phyloP scores from a whole-genome alignment of 305 asterid genomes.

The Caryopteris hybrid region DNA sequence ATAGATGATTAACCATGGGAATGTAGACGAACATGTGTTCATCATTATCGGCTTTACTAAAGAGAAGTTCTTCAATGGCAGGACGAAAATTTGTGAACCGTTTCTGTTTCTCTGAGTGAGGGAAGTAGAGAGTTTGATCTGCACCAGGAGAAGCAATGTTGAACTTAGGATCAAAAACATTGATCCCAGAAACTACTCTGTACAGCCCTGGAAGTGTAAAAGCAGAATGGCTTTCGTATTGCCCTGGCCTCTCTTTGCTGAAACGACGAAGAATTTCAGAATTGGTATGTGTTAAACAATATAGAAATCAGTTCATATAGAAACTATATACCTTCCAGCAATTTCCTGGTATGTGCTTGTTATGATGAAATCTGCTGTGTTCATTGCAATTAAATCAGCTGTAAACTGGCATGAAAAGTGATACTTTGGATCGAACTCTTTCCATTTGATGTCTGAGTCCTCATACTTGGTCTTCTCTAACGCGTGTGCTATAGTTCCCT shows the following conservation, averaged over 20 bases:
- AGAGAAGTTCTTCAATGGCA: conserved; percentile 79
- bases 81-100: conserved; percentile 51
- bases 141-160: conserved; percentile 93
- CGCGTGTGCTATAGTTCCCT: conserved; percentile 98
- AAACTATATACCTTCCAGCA: conserved; percentile 67
- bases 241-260: conserved; percentile 94
- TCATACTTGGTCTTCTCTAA: conserved; percentile 95
- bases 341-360: conserved; percentile 95
- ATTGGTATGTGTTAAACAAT: not conserved
- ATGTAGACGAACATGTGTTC: conserved; percentile 68
- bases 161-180: conserved; percentile 84
- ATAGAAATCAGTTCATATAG: not conserved
- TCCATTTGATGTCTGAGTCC: conserved; percentile 85
- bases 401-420: conserved; percentile 93
- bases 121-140: conserved; percentile 79
- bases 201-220: conserved; percentile 84
- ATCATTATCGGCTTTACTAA: conserved; percentile 49
- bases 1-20: not conserved
- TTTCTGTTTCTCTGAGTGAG: conserved; percentile 59
- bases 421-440: conserved; percentile 72
- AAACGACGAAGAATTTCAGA: conserved; percentile 15
- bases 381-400: conserved; percentile 91
- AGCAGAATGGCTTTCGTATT: conserved; percentile 77
- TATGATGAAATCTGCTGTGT: conserved; percentile 80
- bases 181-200: conserved; percentile 77